These are phyloP conservation scores for Trifolium fragiferum DNA, from an alignment of 306 rosid species.

Conservation along the genomic window DNA sequence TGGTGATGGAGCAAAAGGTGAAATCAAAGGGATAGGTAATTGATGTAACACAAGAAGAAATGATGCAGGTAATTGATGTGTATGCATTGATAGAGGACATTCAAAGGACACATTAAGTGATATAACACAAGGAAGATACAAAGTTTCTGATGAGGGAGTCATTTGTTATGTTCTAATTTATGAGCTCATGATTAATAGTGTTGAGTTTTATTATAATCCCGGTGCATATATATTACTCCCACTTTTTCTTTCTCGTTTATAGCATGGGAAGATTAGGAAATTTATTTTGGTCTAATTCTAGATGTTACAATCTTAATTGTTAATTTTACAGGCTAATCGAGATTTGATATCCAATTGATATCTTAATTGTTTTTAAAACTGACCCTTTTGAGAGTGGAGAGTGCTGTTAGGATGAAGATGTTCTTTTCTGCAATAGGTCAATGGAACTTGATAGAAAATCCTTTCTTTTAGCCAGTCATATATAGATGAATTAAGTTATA, in stretches of 20 bases:
- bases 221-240: too few relatives aligned
- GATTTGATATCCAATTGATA: constrained; percentile 71
- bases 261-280: constrained; percentile 24
- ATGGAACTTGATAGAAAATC: constrained; percentile 3
- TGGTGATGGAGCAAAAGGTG: too few relatives aligned
- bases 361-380: constrained; percentile 13
- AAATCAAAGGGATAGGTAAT: too few relatives aligned
- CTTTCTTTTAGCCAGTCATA: constrained; percentile 11
- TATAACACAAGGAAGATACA: constrained; percentile 93
- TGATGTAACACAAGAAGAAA: constrained; percentile 46
- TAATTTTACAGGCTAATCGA: constrained; percentile 67
- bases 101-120: too few relatives aligned
- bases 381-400: neutral
- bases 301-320: constrained; percentile 19
- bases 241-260: constrained; percentile 27
- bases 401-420: neutral
- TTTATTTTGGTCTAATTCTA: constrained; percentile 33
- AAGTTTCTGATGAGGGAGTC: too few relatives aligned
- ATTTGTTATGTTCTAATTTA: too few relatives aligned
- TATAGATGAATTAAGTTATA: neutral
- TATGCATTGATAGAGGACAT: constrained; percentile 95
- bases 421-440: constrained; percentile 7
- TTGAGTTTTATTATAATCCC: too few relatives aligned
- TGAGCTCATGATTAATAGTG: too few relatives aligned
- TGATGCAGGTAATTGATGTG: constrained; percentile 92